Evolutionary conservation across 441 rosid genomes (phyloP).

Genomic region (Raphanus hybrid): DNA sequence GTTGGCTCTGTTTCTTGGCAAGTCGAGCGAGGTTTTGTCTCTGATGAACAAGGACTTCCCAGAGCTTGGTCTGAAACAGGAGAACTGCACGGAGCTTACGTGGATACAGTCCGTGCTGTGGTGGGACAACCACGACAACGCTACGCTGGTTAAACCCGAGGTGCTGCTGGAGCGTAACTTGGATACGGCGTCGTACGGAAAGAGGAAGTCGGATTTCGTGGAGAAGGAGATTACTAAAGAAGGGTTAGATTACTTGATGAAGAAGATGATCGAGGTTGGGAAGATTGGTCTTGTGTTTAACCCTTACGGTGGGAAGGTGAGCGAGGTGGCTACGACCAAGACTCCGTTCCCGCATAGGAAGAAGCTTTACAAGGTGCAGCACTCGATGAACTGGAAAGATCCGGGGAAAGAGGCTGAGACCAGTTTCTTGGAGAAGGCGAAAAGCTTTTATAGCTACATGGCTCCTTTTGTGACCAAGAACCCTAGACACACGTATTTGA

Average conservation of each 20-base stretch:
- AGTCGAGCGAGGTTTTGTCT: slow-evolving; percentile 23
- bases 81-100: slow-evolving; percentile 46
- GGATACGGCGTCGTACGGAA: slow-evolving; percentile 11
- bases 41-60: slow-evolving; percentile 41
- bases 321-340: slow-evolving; percentile 2
- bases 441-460: not conserved
- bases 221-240: slow-evolving; percentile 45
- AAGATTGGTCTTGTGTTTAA: slow-evolving; percentile 38
- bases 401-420: not conserved
- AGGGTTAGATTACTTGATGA: slow-evolving; percentile 41
- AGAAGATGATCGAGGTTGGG: slow-evolving; percentile 44
- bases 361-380: slow-evolving; percentile 14
- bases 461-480: slow-evolving; percentile 11
- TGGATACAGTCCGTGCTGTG: slow-evolving; percentile 50
- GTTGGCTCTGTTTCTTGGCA: slow-evolving; percentile 43
- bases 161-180: slow-evolving; percentile 39
- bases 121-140: slow-evolving; percentile 38
- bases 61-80: slow-evolving; percentile 38
- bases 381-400: slow-evolving; percentile 11
- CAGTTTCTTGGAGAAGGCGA: slow-evolving; percentile 7
- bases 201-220: slow-evolving; percentile 55
- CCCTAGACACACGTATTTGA: slow-evolving; percentile 4
- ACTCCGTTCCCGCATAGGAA: slow-evolving; percentile 7
- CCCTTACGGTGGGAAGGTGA: slow-evolving; percentile 49
- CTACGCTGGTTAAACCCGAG: slow-evolving; percentile 32